Percentiles rank a stretch among this genome's conserved stretches.
Evolutionary conservation across 345 rosid genomes (phyloP).

Genomic region (Hibiscus trionum): DNA sequence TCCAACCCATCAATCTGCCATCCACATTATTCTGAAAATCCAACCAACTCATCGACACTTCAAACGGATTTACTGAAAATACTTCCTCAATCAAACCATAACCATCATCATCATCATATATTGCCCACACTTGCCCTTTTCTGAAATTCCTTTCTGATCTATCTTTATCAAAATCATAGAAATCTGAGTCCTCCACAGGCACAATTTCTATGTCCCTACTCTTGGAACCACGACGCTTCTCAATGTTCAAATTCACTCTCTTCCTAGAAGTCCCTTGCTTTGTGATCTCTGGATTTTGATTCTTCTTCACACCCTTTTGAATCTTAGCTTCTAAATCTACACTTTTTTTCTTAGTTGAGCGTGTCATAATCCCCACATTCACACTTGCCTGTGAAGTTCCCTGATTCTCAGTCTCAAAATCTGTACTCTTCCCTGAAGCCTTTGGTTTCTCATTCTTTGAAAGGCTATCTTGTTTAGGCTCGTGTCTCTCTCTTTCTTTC

Average conservation of each 20-base stretch:
- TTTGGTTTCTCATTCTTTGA: conserved; percentile 20
- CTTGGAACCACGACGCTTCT: conserved; percentile 14
- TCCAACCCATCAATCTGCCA: conserved; percentile 38
- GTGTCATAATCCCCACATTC: not conserved
- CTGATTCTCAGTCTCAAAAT: conserved; percentile 8
- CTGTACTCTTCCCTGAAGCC: conserved; percentile 18
- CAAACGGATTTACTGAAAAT: conserved; percentile 60
- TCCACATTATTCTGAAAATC: conserved; percentile 39
- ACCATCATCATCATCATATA: conserved; percentile 49
- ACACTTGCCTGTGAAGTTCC: conserved; percentile 18
- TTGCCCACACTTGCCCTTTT: conserved; percentile 87
- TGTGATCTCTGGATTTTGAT: conserved; percentile 14
- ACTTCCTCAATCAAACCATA: conserved; percentile 79
- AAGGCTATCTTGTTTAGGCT: conserved; percentile 6
- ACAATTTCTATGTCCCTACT: conserved; percentile 21
- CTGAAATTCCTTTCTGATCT: conserved; percentile 44
- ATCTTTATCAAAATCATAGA: conserved; percentile 58
- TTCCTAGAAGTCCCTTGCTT: conserved; percentile 16
- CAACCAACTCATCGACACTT: conserved; percentile 63
- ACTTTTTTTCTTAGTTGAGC: conserved; percentile 16
- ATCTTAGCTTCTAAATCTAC: conserved; percentile 20
- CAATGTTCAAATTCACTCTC: conserved; percentile 13
- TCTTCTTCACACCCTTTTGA: conserved; percentile 21
- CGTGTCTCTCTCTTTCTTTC: conserved; percentile 12
- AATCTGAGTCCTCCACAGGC: conserved; percentile 42